Base-by-base conservation (phyloP, 2,329 filamentous ascomycete genomes). In the Aspergillus amoenus region DNA sequence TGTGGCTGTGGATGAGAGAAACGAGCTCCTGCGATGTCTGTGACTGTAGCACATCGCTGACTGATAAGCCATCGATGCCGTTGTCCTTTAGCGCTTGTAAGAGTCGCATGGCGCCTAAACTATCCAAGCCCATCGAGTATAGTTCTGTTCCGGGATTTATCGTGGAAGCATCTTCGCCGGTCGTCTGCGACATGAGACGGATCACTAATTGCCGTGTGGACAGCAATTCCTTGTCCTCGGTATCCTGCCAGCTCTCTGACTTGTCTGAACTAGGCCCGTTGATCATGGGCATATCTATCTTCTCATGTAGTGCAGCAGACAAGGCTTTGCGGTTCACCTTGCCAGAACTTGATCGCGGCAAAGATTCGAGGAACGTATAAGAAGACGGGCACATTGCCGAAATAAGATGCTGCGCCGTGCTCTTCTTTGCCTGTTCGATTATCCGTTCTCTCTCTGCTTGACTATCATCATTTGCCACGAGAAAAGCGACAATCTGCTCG, bases 91-190 rank as follows among this genome's bases (percentile, higher is more conserved):
- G 55, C 21, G 64, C 64, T 15, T 70, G 71, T n/a, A 73, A 58
- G 3, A 74, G 54, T 2, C 64, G 62, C 69, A 75, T 73, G 4
- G 71, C 71, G 5, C 68, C 62, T 3, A 75, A 64, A 64, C 72
- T 74, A 50, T 75, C 73, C n/a, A 75, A 55, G 2, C 72, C 73
- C 1, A 70, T 55, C 2, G 66, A 63, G 37, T 62, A 67, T 7
- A 70, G 57, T 41, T 62, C 62, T 15, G 61, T 51, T 3, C 42
- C 46, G 3, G 64, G 60, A 9, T 55, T 62, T 18, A 69, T 61
- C 7, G 24, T 37, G n/a, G 62, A 54, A 8, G 34, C 12, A 5
- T 56, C 51, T 42, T 63, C 62, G 15, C 59, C 57, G 2, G 57
- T 52, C n/a, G 60, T 57, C 40, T 62, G 59, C 0, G 62, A 52